Percentiles rank a stretch among this genome's conserved stretches.
These are phyloP conservation scores for Ophiocordyceps robertsii DNA, from an alignment of 2,329 filamentous ascomycete species.

Conservation along the genomic window DNA sequence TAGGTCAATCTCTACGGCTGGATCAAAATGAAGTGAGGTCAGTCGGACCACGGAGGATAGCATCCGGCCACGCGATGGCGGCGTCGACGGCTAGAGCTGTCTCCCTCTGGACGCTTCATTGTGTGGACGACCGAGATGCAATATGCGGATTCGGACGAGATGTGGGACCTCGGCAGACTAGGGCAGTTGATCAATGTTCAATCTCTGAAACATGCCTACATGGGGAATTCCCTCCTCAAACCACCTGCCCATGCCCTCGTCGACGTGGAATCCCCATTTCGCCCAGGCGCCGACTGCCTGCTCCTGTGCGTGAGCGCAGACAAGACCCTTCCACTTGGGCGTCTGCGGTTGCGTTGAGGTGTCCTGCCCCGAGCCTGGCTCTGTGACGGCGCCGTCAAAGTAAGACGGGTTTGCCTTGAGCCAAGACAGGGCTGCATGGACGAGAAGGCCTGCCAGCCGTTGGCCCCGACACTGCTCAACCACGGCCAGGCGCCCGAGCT, in stretches of 20 bases:
- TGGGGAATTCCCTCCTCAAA: conserved; percentile 74
- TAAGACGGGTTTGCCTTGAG: conserved; percentile 43
- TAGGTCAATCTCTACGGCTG: no score
- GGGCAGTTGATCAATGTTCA: conserved; percentile 14
- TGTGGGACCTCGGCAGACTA: no score
- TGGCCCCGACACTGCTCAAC: conserved; percentile 49
- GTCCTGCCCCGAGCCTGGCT: conserved; percentile 27
- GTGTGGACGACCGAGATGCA: no score
- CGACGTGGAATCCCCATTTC: conserved; percentile 58
- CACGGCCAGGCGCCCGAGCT: conserved; percentile 67
- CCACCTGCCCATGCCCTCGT: conserved; percentile 65
- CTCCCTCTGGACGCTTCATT: no score
- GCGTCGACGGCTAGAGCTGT: no score
- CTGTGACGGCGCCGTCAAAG: conserved; percentile 36
- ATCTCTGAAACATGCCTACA: conserved; percentile 62
- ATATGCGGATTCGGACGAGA: no score
- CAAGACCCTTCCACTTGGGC: conserved; percentile 58
- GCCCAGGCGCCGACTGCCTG: conserved; percentile 51
- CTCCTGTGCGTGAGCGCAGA: conserved; percentile 70
- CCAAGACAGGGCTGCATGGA: conserved; percentile 57
- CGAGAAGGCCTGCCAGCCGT: conserved; percentile 50
- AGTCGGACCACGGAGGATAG: no score
- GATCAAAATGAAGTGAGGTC: no score
- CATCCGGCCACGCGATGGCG: no score
- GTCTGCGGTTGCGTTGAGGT: conserved; percentile 24